These are phyloP conservation scores for Elsinoe australis DNA, from an alignment of 2,329 filamentous ascomycete genomes.

Conservation along the genomic window DNA sequence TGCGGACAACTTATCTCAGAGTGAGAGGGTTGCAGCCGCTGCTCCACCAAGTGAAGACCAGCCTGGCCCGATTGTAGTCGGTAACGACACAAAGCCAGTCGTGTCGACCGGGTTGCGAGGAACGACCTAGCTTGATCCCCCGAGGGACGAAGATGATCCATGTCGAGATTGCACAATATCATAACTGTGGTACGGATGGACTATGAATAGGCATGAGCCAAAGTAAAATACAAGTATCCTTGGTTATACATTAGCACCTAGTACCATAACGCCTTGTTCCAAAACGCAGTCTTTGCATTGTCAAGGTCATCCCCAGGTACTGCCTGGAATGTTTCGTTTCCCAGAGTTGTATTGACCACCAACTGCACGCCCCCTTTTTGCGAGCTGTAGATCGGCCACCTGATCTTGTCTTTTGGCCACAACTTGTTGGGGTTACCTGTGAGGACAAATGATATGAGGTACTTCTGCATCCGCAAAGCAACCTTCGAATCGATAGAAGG, in stretches of 20 bases:
- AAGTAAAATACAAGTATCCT: too few species aligned
- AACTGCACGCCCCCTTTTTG: slow-evolving; percentile 23
- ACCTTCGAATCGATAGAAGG: slow-evolving; percentile 17
- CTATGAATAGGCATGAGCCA: too few species aligned
- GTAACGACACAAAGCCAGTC: background rate
- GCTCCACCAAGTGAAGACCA: background rate
- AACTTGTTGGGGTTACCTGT: slow-evolving; percentile 28
- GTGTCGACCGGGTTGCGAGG: slow-evolving; percentile 3
- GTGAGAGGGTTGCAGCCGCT: background rate
- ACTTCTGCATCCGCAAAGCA: slow-evolving; percentile 29
- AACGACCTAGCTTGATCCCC: too few species aligned
- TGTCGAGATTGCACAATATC: too few species aligned
- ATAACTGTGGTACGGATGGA: too few species aligned
- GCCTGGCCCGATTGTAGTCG: slow-evolving; percentile 6
- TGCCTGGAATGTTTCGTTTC: slow-evolving; percentile 18
- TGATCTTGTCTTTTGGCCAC: slow-evolving; percentile 31
- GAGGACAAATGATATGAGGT: slow-evolving; percentile 28
- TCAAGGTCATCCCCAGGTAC: slow-evolving; percentile 29
- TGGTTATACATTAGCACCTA: too few species aligned
- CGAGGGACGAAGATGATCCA: too few species aligned
- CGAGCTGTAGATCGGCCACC: slow-evolving; percentile 31
- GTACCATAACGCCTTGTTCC: slow-evolving; percentile 34
- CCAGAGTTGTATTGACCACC: slow-evolving; percentile 31
- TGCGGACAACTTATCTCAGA: background rate
- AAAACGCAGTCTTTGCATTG: slow-evolving; percentile 28